Percentiles rank a stretch among this genome's conserved stretches.
Evolutionary conservation across 495 filamentous ascomycete genomes (phyloP).

Genomic region (Aspergillus cavernicola): DNA sequence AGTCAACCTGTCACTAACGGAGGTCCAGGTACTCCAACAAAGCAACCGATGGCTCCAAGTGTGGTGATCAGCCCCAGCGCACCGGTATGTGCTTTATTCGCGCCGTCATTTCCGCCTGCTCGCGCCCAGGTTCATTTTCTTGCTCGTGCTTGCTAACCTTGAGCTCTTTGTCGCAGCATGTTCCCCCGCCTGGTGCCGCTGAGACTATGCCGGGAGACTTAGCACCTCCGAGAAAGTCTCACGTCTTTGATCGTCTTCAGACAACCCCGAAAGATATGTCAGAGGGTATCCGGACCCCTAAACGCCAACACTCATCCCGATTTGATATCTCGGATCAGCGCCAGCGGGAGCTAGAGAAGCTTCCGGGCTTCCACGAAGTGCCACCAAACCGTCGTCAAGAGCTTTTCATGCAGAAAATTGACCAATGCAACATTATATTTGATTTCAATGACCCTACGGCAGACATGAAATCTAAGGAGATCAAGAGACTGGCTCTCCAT

Average conservation of each 20-base stretch:
- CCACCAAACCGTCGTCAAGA: constrained; percentile 93
- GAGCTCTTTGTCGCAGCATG: constrained; percentile 57
- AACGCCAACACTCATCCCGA: constrained; percentile 92
- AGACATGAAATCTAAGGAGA: constrained; percentile 99
- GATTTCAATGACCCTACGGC: constrained; percentile 98
- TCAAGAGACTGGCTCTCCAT: constrained; percentile 95
- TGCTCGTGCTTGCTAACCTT: constrained; percentile 20
- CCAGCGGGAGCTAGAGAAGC: constrained; percentile 92
- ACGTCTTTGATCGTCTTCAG: constrained; percentile 87
- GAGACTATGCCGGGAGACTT: constrained; percentile 99
- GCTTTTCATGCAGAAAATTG: constrained; percentile 99
- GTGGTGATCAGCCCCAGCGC: constrained; percentile 94
- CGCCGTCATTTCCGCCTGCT: neutral
- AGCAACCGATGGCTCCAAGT: constrained; percentile 71
- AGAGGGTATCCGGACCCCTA: constrained; percentile 91
- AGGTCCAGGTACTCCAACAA: constrained; percentile 61
- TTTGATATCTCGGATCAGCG: constrained; percentile 93
- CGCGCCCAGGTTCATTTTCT: no score
- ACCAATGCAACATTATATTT: constrained; percentile 99
- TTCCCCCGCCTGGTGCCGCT: constrained; percentile 85
- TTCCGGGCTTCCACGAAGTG: constrained; percentile 98
- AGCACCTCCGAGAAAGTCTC: constrained; percentile 88
- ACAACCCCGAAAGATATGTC: constrained; percentile 92
- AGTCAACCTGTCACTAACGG: constrained; percentile 50
- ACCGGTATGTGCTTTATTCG: constrained; percentile 61